Base-by-base conservation (phyloP, 2,329 filamentous ascomycete genomes). In the Amauroascus niger region DNA sequence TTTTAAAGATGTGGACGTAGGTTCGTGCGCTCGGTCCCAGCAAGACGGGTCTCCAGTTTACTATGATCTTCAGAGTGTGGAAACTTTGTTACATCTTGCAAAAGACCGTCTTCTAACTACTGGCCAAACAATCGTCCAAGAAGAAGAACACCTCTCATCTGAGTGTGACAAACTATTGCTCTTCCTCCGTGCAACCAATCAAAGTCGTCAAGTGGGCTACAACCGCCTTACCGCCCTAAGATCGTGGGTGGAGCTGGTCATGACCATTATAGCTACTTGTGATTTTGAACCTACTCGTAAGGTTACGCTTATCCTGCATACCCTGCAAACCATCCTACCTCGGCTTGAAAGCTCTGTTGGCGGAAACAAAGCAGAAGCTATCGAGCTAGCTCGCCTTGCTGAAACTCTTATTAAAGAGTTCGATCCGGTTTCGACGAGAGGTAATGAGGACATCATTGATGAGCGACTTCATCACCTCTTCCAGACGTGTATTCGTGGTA, bases 401-500 rank as follows among this genome's bases (percentile, higher is more conserved):
- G 93, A 62, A 80, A 89, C 67, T 74, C 84, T 69, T 59, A 72
- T 76, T 41, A 68, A 68, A 26, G 70, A 69, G 47, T 63, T 76
- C 40, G 68, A 69, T 20, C 65, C 66, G 28, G 65, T 66, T 37
- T 58, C 64, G 18, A 61, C 68, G 13, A 65, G 62, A 20, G 58
- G 71, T 28, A 73, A 73, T 51, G 76, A 53, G 8, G 88, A 88
- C 65, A 77, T 91, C 24, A 82, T 93, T 32, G 87, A 88, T 65
- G 91, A 97, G 66, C 88, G 93, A 64, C 77, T 97, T 0, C 90
- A 89, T 65, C 86, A 95, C 64, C 79, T 97, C 3, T 96, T 98
- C 76, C 87, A 95, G 58, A 81, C 88, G 37, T 90, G 87, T 57
- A 76, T 96, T 13, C 80, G 84, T 61, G 88, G 88, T 4, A 85